Evolutionary conservation across 2,329 filamentous ascomycete genomes (phyloP).

Genomic region (Aspergillus sergii): DNA sequence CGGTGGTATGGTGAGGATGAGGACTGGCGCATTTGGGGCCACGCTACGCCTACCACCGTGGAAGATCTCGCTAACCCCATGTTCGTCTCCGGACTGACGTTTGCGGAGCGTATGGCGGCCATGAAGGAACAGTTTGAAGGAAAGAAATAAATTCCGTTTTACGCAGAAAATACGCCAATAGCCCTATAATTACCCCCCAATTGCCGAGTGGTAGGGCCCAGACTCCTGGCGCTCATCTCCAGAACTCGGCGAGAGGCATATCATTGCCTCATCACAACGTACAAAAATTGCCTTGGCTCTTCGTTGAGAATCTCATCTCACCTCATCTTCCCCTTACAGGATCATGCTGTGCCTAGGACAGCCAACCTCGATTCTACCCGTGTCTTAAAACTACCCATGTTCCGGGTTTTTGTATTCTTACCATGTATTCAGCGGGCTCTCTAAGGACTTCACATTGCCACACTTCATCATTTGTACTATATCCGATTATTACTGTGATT

Average conservation of each 20-base stretch:
- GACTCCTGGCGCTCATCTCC: too few species aligned
- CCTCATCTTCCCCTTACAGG: background rate
- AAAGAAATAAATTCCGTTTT: constrained; percentile 14
- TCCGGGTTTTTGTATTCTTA: background rate
- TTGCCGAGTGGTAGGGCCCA: background rate
- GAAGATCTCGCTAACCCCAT: constrained; percentile 39
- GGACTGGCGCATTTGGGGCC: constrained; percentile 56
- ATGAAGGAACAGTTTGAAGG: constrained; percentile 29
- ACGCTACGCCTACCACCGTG: constrained; percentile 45
- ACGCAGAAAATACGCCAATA: background rate
- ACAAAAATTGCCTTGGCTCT: background rate
- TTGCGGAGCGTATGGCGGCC: constrained; percentile 38
- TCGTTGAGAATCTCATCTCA: background rate
- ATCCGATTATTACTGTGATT: constrained; percentile 12
- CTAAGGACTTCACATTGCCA: constrained; percentile 1
- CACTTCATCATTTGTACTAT: constrained; percentile 19
- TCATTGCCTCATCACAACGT: background rate
- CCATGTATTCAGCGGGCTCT: constrained; percentile 6
- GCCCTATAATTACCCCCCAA: background rate
- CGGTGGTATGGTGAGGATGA: constrained; percentile 44
- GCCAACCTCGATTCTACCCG: constrained; percentile 1
- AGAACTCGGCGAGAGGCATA: background rate
- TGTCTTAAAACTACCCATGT: background rate
- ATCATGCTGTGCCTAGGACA: background rate
- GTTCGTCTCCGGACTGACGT: constrained; percentile 38